Evolutionary conservation across 1,139 yeast species (phyloP).

Genomic region (Arxiozyma telluris): DNA sequence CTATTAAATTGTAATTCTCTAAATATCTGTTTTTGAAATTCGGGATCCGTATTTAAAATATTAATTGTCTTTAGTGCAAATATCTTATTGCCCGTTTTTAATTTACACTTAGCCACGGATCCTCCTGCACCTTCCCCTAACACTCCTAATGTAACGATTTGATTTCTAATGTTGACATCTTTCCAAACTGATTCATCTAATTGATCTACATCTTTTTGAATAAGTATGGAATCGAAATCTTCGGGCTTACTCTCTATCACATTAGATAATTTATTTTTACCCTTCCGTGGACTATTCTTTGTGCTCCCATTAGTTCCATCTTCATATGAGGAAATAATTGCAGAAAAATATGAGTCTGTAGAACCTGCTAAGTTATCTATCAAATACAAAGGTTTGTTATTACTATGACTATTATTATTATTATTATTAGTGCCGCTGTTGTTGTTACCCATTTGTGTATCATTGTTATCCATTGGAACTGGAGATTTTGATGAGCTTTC

Average conservation of each 20-base stretch:
- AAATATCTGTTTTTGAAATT: slow-evolving; percentile 69
- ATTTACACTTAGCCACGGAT: slow-evolving; percentile 67
- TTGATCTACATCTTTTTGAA: slow-evolving; percentile 39
- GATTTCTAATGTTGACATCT: slow-evolving; percentile 45
- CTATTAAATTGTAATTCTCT: slow-evolving; percentile 85
- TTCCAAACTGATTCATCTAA: slow-evolving; percentile 78
- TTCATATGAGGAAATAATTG: slow-evolving; percentile 19
- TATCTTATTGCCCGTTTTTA: slow-evolving; percentile 45
- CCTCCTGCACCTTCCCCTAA: slow-evolving; percentile 97
- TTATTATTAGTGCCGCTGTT: not conserved
- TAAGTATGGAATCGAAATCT: not conserved
- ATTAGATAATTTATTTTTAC: not conserved
- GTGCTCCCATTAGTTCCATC: slow-evolving; percentile 8
- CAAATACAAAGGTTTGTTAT: slow-evolving; percentile 1
- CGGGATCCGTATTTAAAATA: slow-evolving; percentile 70
- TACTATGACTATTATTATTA: not conserved
- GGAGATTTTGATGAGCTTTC: not conserved
- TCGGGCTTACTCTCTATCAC: not conserved
- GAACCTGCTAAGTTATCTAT: slow-evolving; percentile 8
- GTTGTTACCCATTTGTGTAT: not conserved
- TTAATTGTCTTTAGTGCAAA: slow-evolving; percentile 79
- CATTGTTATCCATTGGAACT: not conserved
- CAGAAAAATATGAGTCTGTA: slow-evolving; percentile 20
- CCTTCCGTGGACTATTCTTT: slow-evolving; percentile 12
- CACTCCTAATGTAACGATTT: slow-evolving; percentile 53